Evolutionary conservation across 257 asterid genomes (phyloP), one percentile per base, ranked within the genome.

Genomic region (Jacaranda copaia): DNA sequence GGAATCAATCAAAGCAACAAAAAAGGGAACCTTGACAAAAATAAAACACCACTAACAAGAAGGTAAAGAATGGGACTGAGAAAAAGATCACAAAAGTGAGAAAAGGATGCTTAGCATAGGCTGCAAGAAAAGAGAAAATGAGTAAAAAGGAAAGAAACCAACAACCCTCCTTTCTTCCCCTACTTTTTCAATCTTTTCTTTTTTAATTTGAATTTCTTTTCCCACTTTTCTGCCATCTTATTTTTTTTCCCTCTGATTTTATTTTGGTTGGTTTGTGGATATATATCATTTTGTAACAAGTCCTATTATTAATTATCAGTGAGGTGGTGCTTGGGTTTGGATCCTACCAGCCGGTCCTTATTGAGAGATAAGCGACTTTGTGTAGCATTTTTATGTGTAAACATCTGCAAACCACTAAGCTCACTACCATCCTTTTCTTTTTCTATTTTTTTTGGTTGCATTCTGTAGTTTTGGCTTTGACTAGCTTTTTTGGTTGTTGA

Each of bases 31-130:
- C 65, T 68, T 70, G 43, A 71, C 52, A 67, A 48, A 72, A 75
- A 70, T 70, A 19, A 53, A 32, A 67, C 6, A 70, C 20, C 73
- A 65, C 53, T 45, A 73, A 77, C 58, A 74, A 70, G 53, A 75
- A 79, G 81, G 85, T 71, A 81, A 88, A 81, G 91, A 84, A 85
- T 86, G 88, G 84, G 83, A 76, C 46, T 76, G 78, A 70, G 77
- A 69, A 80, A 85, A 77, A 85, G 83, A 75, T 77, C 79, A 77
- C 59, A 79, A 85, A 88, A 84, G 83, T 46, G 19, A 80, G 77
- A 65, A 78, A 82, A 85, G 87, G 93, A 91, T 93, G 93, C 96
- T 85, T 83, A 72, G 88, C 90, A 83, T 85, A 79, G 85, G 86
- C 85, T 52, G 79, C 88, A 91, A 89, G 93, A 88, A 91, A 81